phyloP scores from a whole-genome alignment of 2,329 filamentous ascomycete genomes.

The Trichophyton rubrum region DNA sequence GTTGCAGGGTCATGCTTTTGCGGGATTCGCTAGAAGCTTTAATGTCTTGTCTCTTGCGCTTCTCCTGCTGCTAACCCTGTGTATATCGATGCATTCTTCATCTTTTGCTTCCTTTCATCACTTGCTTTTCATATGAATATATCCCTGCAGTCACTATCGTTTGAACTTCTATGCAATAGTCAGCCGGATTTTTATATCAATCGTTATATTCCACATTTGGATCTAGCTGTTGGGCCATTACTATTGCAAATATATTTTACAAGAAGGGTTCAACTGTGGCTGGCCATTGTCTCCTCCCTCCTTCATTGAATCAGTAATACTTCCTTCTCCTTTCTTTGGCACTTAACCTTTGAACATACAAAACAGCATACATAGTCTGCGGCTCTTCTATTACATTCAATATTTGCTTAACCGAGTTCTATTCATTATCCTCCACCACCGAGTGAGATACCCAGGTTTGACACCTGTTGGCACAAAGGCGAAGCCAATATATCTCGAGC shows the following conservation, averaged over 20 bases:
- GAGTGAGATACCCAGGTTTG: neutral
- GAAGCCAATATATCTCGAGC: neutral
- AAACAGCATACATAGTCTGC: neutral
- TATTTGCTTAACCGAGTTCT: neutral
- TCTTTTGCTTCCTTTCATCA: constrained; percentile 12
- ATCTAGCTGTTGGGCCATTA: neutral
- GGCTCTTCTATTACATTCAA: neutral
- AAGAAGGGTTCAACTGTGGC: neutral
- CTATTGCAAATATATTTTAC: neutral
- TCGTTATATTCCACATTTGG: neutral
- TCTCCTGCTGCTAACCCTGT: constrained; percentile 4
- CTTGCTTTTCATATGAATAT: constrained; percentile 5
- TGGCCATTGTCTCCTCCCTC: neutral
- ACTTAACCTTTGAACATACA: neutral
- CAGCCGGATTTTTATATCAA: neutral
- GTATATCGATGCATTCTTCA: constrained; percentile 5
- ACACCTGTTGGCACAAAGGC: neutral
- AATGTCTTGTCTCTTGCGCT: constrained; percentile 6
- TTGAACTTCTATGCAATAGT: neutral
- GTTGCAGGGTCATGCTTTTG: neutral
- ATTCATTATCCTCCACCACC: neutral
- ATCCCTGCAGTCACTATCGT: neutral
- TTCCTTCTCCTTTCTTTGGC: neutral
- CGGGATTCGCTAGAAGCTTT: constrained; percentile 1
- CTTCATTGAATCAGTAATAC: neutral